Evolutionary conservation across 169 alveolate species (phyloP), one percentile per base, ranked within the genome.

Genomic region (Fabrea salina): DNA sequence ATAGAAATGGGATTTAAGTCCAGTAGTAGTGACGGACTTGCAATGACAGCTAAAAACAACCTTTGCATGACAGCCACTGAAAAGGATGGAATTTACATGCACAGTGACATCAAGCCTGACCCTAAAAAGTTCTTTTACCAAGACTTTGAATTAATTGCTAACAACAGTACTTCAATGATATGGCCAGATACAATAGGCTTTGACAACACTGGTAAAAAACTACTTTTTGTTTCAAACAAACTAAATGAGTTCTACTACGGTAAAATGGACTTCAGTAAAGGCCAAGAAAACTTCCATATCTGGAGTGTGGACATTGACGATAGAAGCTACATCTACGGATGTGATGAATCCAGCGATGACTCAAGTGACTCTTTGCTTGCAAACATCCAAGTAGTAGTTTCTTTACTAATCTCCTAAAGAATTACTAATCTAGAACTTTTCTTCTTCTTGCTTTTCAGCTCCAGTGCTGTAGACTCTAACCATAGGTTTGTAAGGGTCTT

Each of bases 21-120:
- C 7, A 19, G 50, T 11, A 59, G 61, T 7, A 67, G 78, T 67
- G 78, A 67, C 44, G 78, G 78, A n/a, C 37, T 67, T n/a, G 16
- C 25, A 8, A 13, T 40, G 7, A 16, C 61, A 13, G 35, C 13
- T 1, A 67, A 67, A 19, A 35, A 35, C 7, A 16, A 43, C 16
- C 19, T 67, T 1, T 67, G 44, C 27, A 40, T 67, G 22, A 67
- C 78, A 16, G 78, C 78, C n/a, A 13, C 44, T 43, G 78, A 67
- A 67, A n/a, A 19, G 8, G 44, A 67, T 43, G n/a, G 44, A 0
- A 41, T 67, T 19, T 43, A n/a, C 11, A 40, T n/a, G 30, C 41
- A 41, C 22, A 8, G 16, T 43, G 59, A 44, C 39, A 67, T 67
- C 11, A 41, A 25, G 19, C 61, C 22, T 13, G 30, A 40, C n/a